Evolutionary conservation across 768 basidiomycete species (phyloP).

Genomic region (Boletus rex-veris): DNA sequence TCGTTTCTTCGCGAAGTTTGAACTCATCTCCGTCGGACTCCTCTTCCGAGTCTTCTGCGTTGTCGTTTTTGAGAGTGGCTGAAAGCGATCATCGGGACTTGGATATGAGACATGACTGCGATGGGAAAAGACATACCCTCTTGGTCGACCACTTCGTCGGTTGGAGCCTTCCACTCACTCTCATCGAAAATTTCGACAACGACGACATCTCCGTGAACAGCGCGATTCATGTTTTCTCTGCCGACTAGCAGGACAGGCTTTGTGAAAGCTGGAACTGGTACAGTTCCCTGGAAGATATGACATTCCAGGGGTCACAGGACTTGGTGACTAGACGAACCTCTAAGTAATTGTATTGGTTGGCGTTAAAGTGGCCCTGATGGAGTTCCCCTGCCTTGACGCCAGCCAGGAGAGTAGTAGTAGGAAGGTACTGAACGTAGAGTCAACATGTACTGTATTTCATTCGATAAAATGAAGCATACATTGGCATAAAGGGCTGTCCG

Average conservation of each 20-base stretch:
- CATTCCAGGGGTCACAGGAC: not conserved
- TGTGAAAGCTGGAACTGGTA: conserved; percentile 65
- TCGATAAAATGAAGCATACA: conserved; percentile 37
- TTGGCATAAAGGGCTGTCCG: conserved; percentile 71
- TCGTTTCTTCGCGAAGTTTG: conserved; percentile 44
- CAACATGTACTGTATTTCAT: not conserved
- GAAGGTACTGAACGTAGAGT: conserved; percentile 60
- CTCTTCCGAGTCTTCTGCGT: conserved; percentile 71
- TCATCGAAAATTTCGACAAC: conserved; percentile 85
- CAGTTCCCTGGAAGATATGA: conserved; percentile 60
- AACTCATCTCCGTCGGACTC: conserved; percentile 45
- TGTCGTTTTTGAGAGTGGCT: conserved; percentile 85
- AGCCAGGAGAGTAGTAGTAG: conserved; percentile 65
- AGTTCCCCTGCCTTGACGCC: conserved; percentile 83
- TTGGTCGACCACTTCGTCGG: conserved; percentile 91
- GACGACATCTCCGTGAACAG: conserved; percentile 91
- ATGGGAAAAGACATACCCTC: conserved; percentile 53
- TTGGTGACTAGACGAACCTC: conserved; percentile 50
- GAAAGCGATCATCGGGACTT: not conserved
- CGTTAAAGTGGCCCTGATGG: conserved; percentile 92
- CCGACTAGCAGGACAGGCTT: conserved; percentile 85
- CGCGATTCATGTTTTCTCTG: conserved; percentile 91
- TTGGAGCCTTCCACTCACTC: conserved; percentile 88
- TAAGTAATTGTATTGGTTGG: conserved; percentile 93
- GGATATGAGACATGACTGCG: not conserved